phyloP scores from a whole-genome alignment of 352 stramenopile species.

The Phytophthora kernoviae region DNA sequence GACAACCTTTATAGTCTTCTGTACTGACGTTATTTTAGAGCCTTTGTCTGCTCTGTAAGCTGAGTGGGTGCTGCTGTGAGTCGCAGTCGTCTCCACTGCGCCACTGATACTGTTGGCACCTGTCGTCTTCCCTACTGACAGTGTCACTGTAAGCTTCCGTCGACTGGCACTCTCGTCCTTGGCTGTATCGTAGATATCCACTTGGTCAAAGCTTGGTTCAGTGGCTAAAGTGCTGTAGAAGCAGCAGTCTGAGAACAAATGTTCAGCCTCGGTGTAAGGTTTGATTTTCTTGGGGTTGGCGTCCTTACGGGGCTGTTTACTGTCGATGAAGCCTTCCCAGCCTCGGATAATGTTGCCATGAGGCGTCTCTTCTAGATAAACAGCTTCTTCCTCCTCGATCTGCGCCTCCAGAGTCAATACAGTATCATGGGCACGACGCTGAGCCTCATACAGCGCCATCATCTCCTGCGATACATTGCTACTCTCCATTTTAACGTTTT shows the following conservation, averaged over 20 bases:
- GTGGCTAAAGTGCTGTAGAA: slow-evolving; percentile 58
- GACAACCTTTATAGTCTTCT: slow-evolving; percentile 28
- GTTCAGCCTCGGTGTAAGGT: slow-evolving; percentile 77
- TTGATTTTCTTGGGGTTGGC: slow-evolving; percentile 78
- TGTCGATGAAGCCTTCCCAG: slow-evolving; percentile 89
- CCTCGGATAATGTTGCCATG: slow-evolving; percentile 89
- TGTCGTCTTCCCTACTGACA: slow-evolving; percentile 39
- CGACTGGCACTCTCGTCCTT: slow-evolving; percentile 38
- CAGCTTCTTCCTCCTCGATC: slow-evolving; percentile 79
- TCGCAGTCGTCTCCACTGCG: slow-evolving; percentile 14
- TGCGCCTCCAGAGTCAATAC: slow-evolving; percentile 71
- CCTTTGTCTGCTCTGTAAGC: slow-evolving; percentile 26
- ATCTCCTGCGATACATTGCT: slow-evolving; percentile 66
- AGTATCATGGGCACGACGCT: slow-evolving; percentile 74
- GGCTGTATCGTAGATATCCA: slow-evolving; percentile 46
- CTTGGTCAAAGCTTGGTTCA: slow-evolving; percentile 60
- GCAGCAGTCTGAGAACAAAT: slow-evolving; percentile 82
- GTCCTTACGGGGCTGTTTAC: slow-evolving; percentile 80
- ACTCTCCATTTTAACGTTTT: slow-evolving; percentile 17
- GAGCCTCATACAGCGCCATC: slow-evolving; percentile 67
- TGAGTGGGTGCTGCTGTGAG: slow-evolving; percentile 4
- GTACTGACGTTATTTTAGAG: slow-evolving; percentile 30
- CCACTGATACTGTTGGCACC: slow-evolving; percentile 7
- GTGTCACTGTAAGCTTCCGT: slow-evolving; percentile 53
- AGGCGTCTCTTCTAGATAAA: slow-evolving; percentile 83